Percentiles rank a stretch among this genome's conserved stretches.
Conservation (phyloP, 352 stramenopile genomes). For the Globisporangium yorkense region DNA sequence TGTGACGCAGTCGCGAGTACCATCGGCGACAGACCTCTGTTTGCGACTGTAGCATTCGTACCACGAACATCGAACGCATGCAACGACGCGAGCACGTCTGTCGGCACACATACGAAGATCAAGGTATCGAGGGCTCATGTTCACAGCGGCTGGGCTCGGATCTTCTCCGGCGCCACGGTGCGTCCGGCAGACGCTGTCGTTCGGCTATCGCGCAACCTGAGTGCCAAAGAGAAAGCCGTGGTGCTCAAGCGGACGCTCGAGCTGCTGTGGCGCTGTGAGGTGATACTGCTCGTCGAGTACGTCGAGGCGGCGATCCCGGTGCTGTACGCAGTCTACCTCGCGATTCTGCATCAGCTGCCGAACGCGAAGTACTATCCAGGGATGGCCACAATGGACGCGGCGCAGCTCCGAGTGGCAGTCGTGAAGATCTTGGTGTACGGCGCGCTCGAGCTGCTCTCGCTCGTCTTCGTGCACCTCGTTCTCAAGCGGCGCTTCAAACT, state of each 20-base stretch:
- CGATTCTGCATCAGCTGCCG: constrained; percentile 3
- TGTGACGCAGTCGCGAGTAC: background rate
- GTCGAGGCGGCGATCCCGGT: constrained; percentile 5
- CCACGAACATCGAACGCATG: too few relatives aligned
- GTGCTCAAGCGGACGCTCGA: background rate
- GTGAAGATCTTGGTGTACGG: background rate
- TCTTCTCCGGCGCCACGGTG: background rate
- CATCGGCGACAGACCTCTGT: too few relatives aligned
- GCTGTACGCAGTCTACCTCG: constrained; percentile 2
- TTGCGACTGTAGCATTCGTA: too few relatives aligned
- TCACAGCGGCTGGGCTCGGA: too few relatives aligned
- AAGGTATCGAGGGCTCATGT: background rate
- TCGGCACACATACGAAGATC: too few relatives aligned
- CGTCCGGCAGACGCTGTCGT: background rate
- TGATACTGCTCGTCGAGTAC: background rate
- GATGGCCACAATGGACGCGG: background rate
- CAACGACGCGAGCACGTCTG: too few relatives aligned
- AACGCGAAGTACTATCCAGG: constrained; percentile 12
- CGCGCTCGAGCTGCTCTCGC: background rate
- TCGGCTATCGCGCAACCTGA: background rate
- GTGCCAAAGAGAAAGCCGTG: background rate
- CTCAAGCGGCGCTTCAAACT: background rate
- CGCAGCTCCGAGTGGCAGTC: background rate
- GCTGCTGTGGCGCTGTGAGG: constrained; percentile 5
- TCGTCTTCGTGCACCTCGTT: background rate